These are phyloP conservation scores for Aspergillus fischeri DNA, from an alignment of 2,329 filamentous ascomycete genomes.

Conservation along the genomic window DNA sequence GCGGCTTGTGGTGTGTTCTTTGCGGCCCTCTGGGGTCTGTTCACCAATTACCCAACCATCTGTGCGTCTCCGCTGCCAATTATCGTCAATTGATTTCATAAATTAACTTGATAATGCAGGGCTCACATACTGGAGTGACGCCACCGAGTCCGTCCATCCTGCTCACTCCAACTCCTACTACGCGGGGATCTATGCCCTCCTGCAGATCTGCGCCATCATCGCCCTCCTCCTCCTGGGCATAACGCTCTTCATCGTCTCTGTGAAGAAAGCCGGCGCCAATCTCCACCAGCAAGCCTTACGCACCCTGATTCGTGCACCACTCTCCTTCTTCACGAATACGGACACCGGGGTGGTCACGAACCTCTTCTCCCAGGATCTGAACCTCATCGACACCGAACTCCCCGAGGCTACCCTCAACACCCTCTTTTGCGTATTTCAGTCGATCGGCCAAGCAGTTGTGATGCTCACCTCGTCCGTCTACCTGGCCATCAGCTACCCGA, in stretches of 20 bases:
- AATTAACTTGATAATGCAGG: background rate
- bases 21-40: slow-evolving; percentile 19
- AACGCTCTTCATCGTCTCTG: slow-evolving; percentile 14
- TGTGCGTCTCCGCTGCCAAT: slow-evolving; percentile 15
- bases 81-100: background rate
- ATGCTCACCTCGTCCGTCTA: slow-evolving; percentile 22
- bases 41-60: slow-evolving; percentile 24
- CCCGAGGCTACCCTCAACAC: slow-evolving; percentile 12
- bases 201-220: slow-evolving; percentile 22
- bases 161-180: slow-evolving; percentile 20
- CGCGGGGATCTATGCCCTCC: slow-evolving; percentile 22
- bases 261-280: slow-evolving; percentile 18
- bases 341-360: slow-evolving; percentile 47
- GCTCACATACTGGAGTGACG: slow-evolving; percentile 21
- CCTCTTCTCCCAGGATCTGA: slow-evolving; percentile 47
- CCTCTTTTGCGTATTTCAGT: slow-evolving; percentile 12
- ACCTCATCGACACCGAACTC: slow-evolving; percentile 44
- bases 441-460: slow-evolving; percentile 20
- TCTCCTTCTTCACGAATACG: slow-evolving; percentile 42
- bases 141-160: slow-evolving; percentile 11
- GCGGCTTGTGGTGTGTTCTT: slow-evolving; percentile 13
- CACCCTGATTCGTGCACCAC: slow-evolving; percentile 27
- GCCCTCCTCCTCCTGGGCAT: slow-evolving; percentile 16
- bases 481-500: slow-evolving; percentile 18
- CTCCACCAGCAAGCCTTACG: slow-evolving; percentile 20